Evolutionary conservation across 2,329 filamentous ascomycete species (phyloP).

Genomic region (Penicillium sp.): DNA sequence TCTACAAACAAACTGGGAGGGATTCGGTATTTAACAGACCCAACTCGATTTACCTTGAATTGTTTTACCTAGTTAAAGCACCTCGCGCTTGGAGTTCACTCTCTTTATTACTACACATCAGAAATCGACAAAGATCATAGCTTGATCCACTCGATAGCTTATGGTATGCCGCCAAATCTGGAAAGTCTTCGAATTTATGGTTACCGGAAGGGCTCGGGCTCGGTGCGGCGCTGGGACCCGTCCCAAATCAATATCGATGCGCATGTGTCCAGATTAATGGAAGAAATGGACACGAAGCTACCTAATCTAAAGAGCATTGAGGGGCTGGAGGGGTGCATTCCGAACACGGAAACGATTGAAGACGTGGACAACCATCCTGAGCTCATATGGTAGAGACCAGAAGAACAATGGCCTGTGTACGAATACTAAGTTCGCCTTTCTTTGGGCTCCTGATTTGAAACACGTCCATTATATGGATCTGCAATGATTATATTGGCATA

Average conservation of each 20-base stretch:
- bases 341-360: background rate
- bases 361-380: background rate
- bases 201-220: background rate
- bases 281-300: background rate
- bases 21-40: background rate
- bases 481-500: too few species aligned
- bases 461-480: background rate
- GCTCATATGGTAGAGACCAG: background rate
- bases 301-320: background rate
- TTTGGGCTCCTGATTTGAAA: background rate
- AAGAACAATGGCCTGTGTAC: background rate
- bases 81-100: background rate
- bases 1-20: background rate
- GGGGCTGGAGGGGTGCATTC: background rate
- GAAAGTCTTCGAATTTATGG: slow-evolving; percentile 9
- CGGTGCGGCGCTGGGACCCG: background rate
- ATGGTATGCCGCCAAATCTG: slow-evolving; percentile 4
- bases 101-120: slow-evolving; percentile 1
- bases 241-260: background rate
- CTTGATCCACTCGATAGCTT: background rate
- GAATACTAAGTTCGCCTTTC: background rate
- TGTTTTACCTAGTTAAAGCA: background rate
- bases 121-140: background rate
- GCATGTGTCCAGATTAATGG: background rate
- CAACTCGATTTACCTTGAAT: background rate